phyloP scores from a whole-genome alignment of 148 eudicot species.

The Euryodendron excelsum region DNA sequence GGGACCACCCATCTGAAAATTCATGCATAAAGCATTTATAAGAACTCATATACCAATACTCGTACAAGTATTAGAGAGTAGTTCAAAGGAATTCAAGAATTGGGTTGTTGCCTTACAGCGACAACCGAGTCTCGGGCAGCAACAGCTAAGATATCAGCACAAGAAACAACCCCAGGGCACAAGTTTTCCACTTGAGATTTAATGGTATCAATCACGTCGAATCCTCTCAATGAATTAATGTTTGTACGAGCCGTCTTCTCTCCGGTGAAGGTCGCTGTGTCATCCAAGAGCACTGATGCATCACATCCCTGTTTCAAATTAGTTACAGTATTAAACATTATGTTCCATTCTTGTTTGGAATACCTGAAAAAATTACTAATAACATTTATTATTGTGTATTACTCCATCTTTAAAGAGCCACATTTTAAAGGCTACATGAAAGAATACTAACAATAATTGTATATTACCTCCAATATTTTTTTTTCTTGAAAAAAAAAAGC shows the following conservation, averaged over 20 bases:
- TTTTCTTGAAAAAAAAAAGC: no score
- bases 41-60: not conserved
- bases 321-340: no score
- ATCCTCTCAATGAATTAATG: constrained; percentile 51
- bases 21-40: no score
- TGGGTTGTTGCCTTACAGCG: constrained; percentile 30
- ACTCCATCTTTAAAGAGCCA: no score
- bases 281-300: constrained; percentile 54
- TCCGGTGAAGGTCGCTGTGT: constrained; percentile 47
- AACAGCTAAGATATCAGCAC: constrained; percentile 61
- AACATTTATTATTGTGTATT: no score
- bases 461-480: no score
- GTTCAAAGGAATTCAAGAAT: no score
- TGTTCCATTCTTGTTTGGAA: no score
- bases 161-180: constrained; percentile 52
- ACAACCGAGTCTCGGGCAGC: constrained; percentile 53
- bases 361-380: no score
- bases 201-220: constrained; percentile 55
- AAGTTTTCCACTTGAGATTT: constrained; percentile 47
- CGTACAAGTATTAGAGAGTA: not conserved
- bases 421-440: no score
- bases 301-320: constrained; percentile 50
- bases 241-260: constrained; percentile 55
- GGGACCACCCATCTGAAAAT: constrained; percentile 43
- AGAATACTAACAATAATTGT: no score